Evolutionary conservation across 169 alveolate genomes (phyloP), one percentile per base, ranked within the genome.

Genomic region (Cryptosporidium ubiquitum): DNA sequence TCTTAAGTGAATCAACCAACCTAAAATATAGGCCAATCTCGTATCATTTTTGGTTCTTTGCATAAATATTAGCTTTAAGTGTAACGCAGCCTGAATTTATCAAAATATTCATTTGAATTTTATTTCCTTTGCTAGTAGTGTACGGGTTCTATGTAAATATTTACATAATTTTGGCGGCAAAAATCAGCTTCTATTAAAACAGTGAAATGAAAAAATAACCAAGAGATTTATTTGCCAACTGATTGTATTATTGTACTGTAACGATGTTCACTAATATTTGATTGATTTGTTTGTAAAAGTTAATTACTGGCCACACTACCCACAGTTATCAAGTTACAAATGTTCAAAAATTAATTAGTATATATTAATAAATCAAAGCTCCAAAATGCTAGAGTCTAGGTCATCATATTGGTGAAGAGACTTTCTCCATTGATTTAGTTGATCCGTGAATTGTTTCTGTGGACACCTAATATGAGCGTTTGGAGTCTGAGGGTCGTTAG

Each of bases 401-500:
- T 79, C 89, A 42, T 79, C 89, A 49, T 79, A 79, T 42, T 79
- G 71, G 44, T 79, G 89, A 37, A 79, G 75, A 33, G 89, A 55
- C 37, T 79, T 79, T 18, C 89, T 79, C 89, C 89, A 79, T 7
- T 61, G 73, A 64, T 79, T 79, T 49, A 79, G 40, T 60, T 40
- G 71, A 29, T 66, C 74, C 10, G 74, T 66, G 10, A 79, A 79
- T 31, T 79, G 89, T 79, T 61, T 79, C 40, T 79, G 89, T 79
- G 89, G 89, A 29, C 89, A 79, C 69, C 89, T 79, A 18, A 26
- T 9, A 61, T 79, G 89, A 60, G 89, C 89, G 18, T 79, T 79
- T 10, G 89, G 89, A 42, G 89, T 79, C 29, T 79, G 89, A 14
- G 89, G 89, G n/a, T 79, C 89, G 29, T 64, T 58, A 0, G 60